These are phyloP conservation scores for Fusarium aywerte DNA, from an alignment of 2,329 filamentous ascomycete genomes.

Conservation along the genomic window DNA sequence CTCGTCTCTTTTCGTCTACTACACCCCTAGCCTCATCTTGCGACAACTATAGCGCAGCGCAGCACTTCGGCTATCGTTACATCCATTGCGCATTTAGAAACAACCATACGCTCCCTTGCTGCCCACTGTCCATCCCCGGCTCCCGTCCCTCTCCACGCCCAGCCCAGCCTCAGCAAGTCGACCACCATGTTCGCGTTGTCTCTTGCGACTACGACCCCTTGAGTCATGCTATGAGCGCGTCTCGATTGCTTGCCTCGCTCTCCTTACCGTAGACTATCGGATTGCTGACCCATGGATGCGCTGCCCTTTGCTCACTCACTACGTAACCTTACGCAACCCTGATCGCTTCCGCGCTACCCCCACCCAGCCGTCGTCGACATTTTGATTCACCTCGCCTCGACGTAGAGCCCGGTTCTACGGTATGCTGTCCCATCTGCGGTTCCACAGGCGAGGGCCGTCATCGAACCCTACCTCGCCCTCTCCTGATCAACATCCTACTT, in stretches of 20 bases:
- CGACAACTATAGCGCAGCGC: neutral
- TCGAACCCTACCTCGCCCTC: conserved; percentile 66
- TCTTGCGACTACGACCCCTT: conserved; percentile 37
- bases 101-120: conserved; percentile 24
- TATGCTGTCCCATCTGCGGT: conserved; percentile 67
- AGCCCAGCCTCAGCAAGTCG: conserved; percentile 19
- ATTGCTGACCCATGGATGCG: conserved; percentile 36
- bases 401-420: conserved; percentile 33
- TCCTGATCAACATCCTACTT: conserved; percentile 59
- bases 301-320: conserved; percentile 28
- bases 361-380: conserved; percentile 35
- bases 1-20: neutral
- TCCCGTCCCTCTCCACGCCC: conserved; percentile 15
- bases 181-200: conserved; percentile 41
- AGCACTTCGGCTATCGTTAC: conserved; percentile 11
- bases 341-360: conserved; percentile 27
- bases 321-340: conserved; percentile 30
- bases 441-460: conserved; percentile 64
- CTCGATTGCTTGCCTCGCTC: conserved; percentile 36
- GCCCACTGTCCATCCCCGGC: conserved; percentile 30
- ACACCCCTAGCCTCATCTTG: conserved; percentile 16
- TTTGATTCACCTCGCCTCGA: conserved; percentile 38
- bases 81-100: conserved; percentile 16
- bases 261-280: conserved; percentile 35
- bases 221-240: conserved; percentile 47